Evolutionary conservation across 371 early-diverging fungal genomes (phyloP).

Genomic region (Chytridium lagenaria): DNA sequence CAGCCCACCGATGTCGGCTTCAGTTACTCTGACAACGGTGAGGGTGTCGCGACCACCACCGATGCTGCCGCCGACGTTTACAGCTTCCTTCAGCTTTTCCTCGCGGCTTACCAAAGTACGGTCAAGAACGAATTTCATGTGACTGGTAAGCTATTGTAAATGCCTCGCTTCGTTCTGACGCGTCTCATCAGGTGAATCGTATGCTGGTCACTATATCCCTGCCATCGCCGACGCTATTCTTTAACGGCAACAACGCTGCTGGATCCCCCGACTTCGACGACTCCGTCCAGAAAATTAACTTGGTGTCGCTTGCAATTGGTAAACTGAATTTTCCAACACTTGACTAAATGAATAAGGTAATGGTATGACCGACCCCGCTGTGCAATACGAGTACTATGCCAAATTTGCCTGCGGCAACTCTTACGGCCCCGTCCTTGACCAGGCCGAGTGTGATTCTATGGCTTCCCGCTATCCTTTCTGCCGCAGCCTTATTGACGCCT

Average conservation of each 20-base stretch:
- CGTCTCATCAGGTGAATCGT: slow-evolving; percentile 77
- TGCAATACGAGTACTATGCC: slow-evolving; percentile 89
- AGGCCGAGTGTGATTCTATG: slow-evolving; percentile 73
- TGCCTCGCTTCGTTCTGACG: no score
- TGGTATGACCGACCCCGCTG: slow-evolving; percentile 84
- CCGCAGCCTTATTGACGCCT: slow-evolving; percentile 64
- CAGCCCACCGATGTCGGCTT: slow-evolving; percentile 79
- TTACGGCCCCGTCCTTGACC: slow-evolving; percentile 73
- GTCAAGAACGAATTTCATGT: slow-evolving; percentile 70
- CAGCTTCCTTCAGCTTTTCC: slow-evolving; percentile 65
- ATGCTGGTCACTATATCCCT: slow-evolving; percentile 64
- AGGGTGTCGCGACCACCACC: slow-evolving; percentile 60
- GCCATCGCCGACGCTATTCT: slow-evolving; percentile 53
- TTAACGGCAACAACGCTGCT: slow-evolving; percentile 43
- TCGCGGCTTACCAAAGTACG: slow-evolving; percentile 50
- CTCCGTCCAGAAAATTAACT: slow-evolving; percentile 38
- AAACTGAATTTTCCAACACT: slow-evolving; percentile 54
- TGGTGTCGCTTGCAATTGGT: slow-evolving; percentile 74
- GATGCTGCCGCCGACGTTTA: slow-evolving; percentile 71
- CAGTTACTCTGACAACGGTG: slow-evolving; percentile 69
- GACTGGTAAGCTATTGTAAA: slow-evolving; percentile 47
- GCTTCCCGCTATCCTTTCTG: slow-evolving; percentile 62
- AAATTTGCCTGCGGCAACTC: slow-evolving; percentile 81
- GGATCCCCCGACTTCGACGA: slow-evolving; percentile 26
- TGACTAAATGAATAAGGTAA: slow-evolving; percentile 80